Percentiles rank a stretch among this genome's conserved stretches.
Conservation (phyloP, 1,284 basidiomycete species). For the Irpex sp. region DNA sequence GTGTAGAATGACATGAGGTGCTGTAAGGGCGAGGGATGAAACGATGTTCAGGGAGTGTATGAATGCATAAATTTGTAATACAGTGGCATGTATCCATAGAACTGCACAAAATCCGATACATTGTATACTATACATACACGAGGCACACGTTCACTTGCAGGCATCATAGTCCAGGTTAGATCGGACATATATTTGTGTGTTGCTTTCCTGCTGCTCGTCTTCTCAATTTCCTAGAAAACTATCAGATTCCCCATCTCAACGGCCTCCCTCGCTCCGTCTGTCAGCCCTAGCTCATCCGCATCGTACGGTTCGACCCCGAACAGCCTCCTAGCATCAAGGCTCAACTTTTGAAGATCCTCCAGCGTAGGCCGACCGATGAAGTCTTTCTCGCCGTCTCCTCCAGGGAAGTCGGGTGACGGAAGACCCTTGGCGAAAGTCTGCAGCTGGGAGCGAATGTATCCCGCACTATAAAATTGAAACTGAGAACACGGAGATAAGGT, state of each 20-base stretch:
- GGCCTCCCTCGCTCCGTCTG: not conserved
- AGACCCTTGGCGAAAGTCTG: constrained; percentile 46
- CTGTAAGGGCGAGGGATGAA: no score
- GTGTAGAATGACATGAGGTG: not conserved
- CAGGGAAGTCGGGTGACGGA: constrained; percentile 73
- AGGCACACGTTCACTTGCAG: no score
- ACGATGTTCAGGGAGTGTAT: no score
- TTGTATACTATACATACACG: no score
- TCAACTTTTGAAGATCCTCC: constrained; percentile 34
- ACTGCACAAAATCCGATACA: no score
- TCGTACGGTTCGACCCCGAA: constrained; percentile 32
- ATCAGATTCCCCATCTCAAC: constrained; percentile 5
- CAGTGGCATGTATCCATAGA: no score
- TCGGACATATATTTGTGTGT: not conserved
- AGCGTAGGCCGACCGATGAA: constrained; percentile 45
- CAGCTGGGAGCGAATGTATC: constrained; percentile 60
- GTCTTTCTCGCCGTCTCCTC: constrained; percentile 61
- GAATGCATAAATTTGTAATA: no score
- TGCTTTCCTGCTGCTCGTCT: not conserved
- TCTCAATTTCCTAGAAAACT: not conserved
- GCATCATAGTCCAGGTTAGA: no score
- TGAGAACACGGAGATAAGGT: not conserved
- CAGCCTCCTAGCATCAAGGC: constrained; percentile 26
- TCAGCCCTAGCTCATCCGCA: not conserved
- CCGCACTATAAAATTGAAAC: constrained; percentile 32